Percentiles rank a stretch among this genome's conserved stretches.
Conservation (phyloP, 2,329 filamentous ascomycete genomes). For the Cladosporium halotolerans region DNA sequence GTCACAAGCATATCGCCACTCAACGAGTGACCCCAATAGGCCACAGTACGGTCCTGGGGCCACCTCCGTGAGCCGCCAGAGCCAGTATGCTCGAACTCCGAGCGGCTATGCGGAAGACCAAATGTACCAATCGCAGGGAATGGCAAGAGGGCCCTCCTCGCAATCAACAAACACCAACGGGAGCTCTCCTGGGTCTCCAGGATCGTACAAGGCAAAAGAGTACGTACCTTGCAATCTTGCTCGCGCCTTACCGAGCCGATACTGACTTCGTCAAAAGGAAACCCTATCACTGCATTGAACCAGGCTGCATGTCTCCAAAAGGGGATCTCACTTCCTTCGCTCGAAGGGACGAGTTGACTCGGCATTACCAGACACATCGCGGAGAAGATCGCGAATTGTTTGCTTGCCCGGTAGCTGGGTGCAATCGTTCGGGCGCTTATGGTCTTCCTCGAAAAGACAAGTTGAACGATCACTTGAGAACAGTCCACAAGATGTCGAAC, state of each 20-base stretch:
- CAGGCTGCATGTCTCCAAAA: not conserved
- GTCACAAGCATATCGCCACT: not conserved
- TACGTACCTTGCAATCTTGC: not conserved
- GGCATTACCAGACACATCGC: constrained; percentile 34
- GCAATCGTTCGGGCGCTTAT: constrained; percentile 37
- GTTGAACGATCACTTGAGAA: constrained; percentile 48
- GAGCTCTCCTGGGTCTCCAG: not conserved
- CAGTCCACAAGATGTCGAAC: constrained; percentile 41
- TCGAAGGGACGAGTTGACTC: constrained; percentile 42
- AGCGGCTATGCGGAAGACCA: not conserved
- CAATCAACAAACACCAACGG: not conserved
- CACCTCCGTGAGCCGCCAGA: too few species aligned
- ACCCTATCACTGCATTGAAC: not conserved
- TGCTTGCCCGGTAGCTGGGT: constrained; percentile 39
- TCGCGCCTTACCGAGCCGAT: not conserved
- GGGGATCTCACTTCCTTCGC: not conserved
- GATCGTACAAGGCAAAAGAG: not conserved
- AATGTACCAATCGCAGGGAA: not conserved
- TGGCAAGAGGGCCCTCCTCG: not conserved
- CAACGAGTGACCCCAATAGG: not conserved
- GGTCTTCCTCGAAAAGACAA: constrained; percentile 52
- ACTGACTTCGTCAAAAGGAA: not conserved
- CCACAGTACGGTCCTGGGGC: not conserved
- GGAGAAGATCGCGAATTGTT: constrained; percentile 18
- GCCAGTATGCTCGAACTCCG: not conserved